Base-by-base conservation (phyloP, 352 stramenopile genomes). In the Phytophthora nicotianae region DNA sequence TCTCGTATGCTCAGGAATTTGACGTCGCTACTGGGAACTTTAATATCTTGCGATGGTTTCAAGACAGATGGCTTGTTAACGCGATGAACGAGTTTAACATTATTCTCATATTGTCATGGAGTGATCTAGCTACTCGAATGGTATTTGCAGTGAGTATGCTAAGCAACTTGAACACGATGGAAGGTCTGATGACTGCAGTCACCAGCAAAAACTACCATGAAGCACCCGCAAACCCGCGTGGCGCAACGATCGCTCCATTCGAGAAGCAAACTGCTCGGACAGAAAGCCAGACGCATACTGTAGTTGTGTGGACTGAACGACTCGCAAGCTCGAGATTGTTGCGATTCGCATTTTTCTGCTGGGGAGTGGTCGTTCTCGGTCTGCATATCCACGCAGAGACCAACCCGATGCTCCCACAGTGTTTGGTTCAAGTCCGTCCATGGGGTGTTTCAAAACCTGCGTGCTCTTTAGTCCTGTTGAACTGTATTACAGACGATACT, bases 71-170 rank as follows among this genome's bases (percentile, higher is more conserved):
- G 73, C 51, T 77, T 5, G 50, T 71, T 3, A 65, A 75, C 19
- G 48, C 63, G 23, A 68, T 62, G 49, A 79, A 66, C 35, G 73
- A 77, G 27, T 66, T 79, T 20, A 75, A 70, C 16, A 52, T 75
- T 13, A 66, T 79, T 10, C 37, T 81, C 2, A 47, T 79, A 2
- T 33, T 53, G 5, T 79, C 66, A 0, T 73, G 70, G 52, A 50
- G 40, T 4, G 67, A 81, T 47, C 54, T 69, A 19, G 21, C 65
- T 0, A 74, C 58, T 0, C 62, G 53, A 10, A 65, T 64, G 46
- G 29, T 78, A 3, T 68, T 81, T 53, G 67, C 62, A n/a, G 19
- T 77, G 3, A 72, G 68, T 20, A 72, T 75, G 50, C 54, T 81
- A 16, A 67, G 57, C 16, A 72, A 62, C 13, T 71, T 78, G 19